Percentiles rank a stretch among this genome's conserved stretches.
These are phyloP conservation scores for Arthrocladium fulminans DNA, from an alignment of 2,329 filamentous ascomycete genomes.

Conservation along the genomic window DNA sequence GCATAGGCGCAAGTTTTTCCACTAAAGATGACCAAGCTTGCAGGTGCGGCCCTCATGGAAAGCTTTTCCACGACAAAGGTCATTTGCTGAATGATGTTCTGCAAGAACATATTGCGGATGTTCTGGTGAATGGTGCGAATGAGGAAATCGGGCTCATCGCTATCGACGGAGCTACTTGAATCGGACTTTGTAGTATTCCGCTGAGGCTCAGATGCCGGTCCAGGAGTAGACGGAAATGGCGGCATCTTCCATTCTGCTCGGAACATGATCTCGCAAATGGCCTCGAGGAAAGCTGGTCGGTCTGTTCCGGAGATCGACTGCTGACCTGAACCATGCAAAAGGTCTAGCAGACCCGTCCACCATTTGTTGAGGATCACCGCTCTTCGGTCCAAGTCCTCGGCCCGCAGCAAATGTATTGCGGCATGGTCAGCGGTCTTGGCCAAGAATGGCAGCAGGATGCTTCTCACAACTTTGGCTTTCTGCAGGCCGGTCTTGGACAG, in stretches of 20 bases:
- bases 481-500: slow-evolving; percentile 62
- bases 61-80: slow-evolving; percentile 80
- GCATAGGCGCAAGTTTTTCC: slow-evolving; percentile 87
- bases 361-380: slow-evolving; percentile 77
- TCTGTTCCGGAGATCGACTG: slow-evolving; percentile 78
- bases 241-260: slow-evolving; percentile 76
- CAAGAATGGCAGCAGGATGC: slow-evolving; percentile 66
- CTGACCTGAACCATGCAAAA: slow-evolving; percentile 66
- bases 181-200: slow-evolving; percentile 35
- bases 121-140: slow-evolving; percentile 76
- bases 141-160: slow-evolving; percentile 57
- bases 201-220: slow-evolving; percentile 20
- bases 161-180: slow-evolving; percentile 44
- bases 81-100: slow-evolving; percentile 76
- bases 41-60: slow-evolving; percentile 64
- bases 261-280: slow-evolving; percentile 72
- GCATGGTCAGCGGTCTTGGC: slow-evolving; percentile 58
- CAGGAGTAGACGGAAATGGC: slow-evolving; percentile 46
- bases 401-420: slow-evolving; percentile 56
- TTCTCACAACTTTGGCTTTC: slow-evolving; percentile 67
- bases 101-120: slow-evolving; percentile 74
- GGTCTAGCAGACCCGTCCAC: slow-evolving; percentile 76
- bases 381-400: slow-evolving; percentile 75
- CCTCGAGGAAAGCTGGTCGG: slow-evolving; percentile 69
- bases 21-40: slow-evolving; percentile 71